Base-by-base conservation (phyloP, 306 rosid species). In the Biancaea sappan region DNA sequence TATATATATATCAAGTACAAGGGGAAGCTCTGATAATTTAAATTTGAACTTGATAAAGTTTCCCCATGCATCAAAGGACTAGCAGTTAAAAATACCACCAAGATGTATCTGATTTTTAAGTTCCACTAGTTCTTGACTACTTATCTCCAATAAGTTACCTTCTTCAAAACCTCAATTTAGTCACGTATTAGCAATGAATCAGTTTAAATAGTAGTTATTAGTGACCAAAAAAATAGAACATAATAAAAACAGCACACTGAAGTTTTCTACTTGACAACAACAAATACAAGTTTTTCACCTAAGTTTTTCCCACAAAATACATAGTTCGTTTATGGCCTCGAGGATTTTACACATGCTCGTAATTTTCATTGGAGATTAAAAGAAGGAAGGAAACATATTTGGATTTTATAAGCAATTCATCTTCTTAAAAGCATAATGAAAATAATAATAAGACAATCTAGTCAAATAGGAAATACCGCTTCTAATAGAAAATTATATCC, bases 61-160 rank as follows among this genome's bases (percentile, higher is more conserved):
- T 52, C 14, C 14, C 70, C 28, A 37, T 16, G 35, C 60, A 69
- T 43, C 40, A 11, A 50, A 19, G 26, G 43, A 66, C 57, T 24
- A 66, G 54, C 26, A 34, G 19, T 46, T 31, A 73, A 54, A 19
- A 41, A 51, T 11, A 53, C 24, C 18, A 14, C 22, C 43, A 46
- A 75, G 24, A 53, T 22, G 12, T 24, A 16, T 53, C 4, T 8
- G 60, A 40, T 3, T 29, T 11, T 40, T 40, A 11, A 16, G 53
- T 16, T 47, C 63, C 56, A 43, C 38, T 14, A 29, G 66, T 64
- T 31, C 72, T 69, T 77, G 32, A 7, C n/a, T n/a, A n/a, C n/a
- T 71, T 12, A 60, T 52, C 69, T n/a, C 25, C 25, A 77, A 38
- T 15, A 35, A 70, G 54, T 26, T 58, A 77, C 26, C 40, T 35